Evolutionary conservation across 108 stramenopile genomes (phyloP), one percentile per base, ranked within the genome.

Genomic region (Pseudonitzschia delicatissima): DNA sequence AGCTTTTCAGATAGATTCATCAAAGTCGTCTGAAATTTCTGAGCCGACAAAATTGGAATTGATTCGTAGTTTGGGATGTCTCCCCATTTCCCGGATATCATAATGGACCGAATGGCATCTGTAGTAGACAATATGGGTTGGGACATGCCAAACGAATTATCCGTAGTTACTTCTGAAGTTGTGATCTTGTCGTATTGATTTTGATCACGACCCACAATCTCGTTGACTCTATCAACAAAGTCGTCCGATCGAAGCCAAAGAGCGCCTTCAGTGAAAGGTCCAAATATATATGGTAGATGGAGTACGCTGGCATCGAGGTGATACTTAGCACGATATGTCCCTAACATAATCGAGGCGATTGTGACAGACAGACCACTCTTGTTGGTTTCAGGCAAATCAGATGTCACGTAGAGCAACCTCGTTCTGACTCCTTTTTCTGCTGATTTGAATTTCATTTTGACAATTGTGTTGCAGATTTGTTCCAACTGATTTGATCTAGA

Each of bases 401-500:
- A 57, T 29, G 67, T 48, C 7, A 68, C 57, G 40, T 61, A 66
- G 13, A 69, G 21, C 47, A 66, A 26, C 4, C 8, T 32, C 34
- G 62, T 13, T 45, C 5, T 21, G 4, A 2, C 4, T 20, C 35
- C 26, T 3, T 52, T 23, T 8, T 3, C 17, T 12, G 32, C 6
- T 2, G 12, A 15, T 3, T 17, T 13, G n/a, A 32, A 18, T 62
- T 32, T 25, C n/a, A 69, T 20, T 35, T 55, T 66, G 31, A 40
- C 20, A 17, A 77, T 45, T 33, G 66, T 62, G 5, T 48, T 40
- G 45, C 75, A 69, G 20, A 84, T 66, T 50, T 79, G 65, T 70
- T 80, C 72, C 68, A 85, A 68, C 70, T 74, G 64, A 36, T 76
- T 64, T 23, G 71, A 53, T 20, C 66, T 40, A 2, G 53, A 31